These are phyloP conservation scores for Fraxinus velutina DNA, from an alignment of 305 asterid genomes.

Conservation along the genomic window DNA sequence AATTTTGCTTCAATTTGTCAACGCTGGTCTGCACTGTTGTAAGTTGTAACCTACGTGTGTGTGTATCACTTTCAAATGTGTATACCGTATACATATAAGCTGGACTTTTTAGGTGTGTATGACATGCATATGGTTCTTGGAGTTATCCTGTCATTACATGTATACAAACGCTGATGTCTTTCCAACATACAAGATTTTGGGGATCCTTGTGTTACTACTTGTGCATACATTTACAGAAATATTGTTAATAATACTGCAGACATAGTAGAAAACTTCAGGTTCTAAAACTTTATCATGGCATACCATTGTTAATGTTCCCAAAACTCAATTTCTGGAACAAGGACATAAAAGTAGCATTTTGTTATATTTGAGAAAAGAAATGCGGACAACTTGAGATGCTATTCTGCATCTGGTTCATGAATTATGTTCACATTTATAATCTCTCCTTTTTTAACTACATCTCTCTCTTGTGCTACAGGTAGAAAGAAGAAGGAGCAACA, in stretches of 20 bases:
- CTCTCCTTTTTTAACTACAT: not conserved
- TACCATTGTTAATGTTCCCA: not conserved
- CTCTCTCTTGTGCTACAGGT: slow-evolving; percentile 43
- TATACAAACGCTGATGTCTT: not conserved
- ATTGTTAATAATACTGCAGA: not conserved
- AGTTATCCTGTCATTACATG: not conserved
- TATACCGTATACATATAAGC: not conserved
- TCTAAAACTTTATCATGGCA: not conserved
- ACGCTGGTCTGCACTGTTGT: not conserved
- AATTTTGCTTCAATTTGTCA: not conserved
- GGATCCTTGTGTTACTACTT: not conserved
- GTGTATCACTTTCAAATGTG: not conserved
- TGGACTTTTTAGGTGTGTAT: not conserved
- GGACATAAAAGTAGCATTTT: not conserved
- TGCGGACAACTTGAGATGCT: not conserved
- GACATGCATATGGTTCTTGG: not conserved
- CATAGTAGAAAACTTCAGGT: not conserved
- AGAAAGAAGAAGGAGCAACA: slow-evolving; percentile 86
- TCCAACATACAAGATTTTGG: not conserved
- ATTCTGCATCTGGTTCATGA: not conserved
- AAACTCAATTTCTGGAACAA: not conserved
- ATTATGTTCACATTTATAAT: not conserved
- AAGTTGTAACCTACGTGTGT: not conserved
- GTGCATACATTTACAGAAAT: not conserved
- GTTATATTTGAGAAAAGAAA: not conserved